Evolutionary conservation across 2,329 filamentous ascomycete genomes (phyloP).

Genomic region (Ascochyta fabae): DNA sequence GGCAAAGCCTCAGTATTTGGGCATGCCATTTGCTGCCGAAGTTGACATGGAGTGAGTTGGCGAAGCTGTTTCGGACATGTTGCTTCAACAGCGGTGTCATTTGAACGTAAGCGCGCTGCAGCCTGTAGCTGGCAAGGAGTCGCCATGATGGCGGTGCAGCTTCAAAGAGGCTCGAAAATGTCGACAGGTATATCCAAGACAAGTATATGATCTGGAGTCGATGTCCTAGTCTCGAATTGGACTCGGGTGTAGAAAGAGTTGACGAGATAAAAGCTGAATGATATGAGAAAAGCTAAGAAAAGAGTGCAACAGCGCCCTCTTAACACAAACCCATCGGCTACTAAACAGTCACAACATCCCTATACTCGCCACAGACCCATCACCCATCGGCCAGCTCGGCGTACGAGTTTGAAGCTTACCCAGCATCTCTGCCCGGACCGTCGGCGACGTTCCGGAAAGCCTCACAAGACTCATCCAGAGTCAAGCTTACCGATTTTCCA

Average conservation of each 20-base stretch:
- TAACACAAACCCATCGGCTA: background rate
- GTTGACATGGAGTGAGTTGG: constrained; percentile 15
- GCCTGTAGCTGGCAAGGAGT: constrained; percentile 6
- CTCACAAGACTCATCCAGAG: constrained; percentile 6
- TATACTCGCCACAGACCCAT: constrained; percentile 10
- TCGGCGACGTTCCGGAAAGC: constrained; percentile 17
- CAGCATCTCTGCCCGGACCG: constrained; percentile 6
- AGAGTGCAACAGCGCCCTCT: background rate
- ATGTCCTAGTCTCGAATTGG: background rate
- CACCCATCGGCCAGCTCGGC: constrained; percentile 10
- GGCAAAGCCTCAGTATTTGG: constrained; percentile 17
- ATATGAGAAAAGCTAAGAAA: background rate
- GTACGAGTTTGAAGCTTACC: constrained; percentile 3
- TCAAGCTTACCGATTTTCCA: background rate
- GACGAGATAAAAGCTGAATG: too few relatives aligned
- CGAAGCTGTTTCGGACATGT: constrained; percentile 7
- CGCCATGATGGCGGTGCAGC: background rate
- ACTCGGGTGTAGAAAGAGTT: background rate
- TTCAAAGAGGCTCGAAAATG: background rate
- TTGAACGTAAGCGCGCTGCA: constrained; percentile 7
- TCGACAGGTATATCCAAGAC: background rate
- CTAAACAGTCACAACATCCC: constrained; percentile 6
- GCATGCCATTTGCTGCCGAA: constrained; percentile 9
- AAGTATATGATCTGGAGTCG: background rate
- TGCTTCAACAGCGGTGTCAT: constrained; percentile 9